Base-by-base conservation (phyloP, 257 asterid species). In the Nicotiana paniculata region DNA sequence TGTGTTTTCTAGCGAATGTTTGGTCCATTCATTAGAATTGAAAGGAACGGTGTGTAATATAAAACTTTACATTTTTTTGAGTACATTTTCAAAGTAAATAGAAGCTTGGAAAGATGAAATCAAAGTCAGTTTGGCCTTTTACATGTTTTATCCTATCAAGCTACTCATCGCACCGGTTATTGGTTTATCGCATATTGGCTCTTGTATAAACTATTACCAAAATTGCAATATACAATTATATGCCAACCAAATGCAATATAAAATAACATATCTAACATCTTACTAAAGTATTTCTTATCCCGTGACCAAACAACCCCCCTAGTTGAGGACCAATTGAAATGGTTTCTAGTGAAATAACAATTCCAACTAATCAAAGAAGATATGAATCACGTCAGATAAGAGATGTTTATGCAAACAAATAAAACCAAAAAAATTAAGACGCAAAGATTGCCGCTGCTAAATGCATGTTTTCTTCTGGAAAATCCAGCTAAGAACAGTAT, bases 401-500 rank as follows among this genome's bases (percentile, higher is more conserved):
- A 69, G 55, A 67, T 67, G 76, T 17, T 7, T 21, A 21, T 70
- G 78, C 55, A 70, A 70, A 5, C 3, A 70, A n/a, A 70, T 21
- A 48, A 48, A 26, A 74, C 43, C 26, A 48, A 74, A 48, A 74
- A 53, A 13, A 21, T 58, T 58, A 26, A 12, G 4, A 6, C 13
- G 62, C 43, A 48, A 48, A 74, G 13, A 74, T 48, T 48, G 80
- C 9, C 64, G 28, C 26, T 26, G 48, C 80, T 55, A 75, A 51
- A 75, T 51, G 80, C 48, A 51, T 51, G 80, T 51, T 75, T 26
- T 51, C 46, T 75, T 75, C 16, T 28, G 80, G 37, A 17, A 75
- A 75, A 75, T 51, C 80, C 80, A 75, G 80, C 63, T 51, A 51
- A 75, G 46, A 75, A 28, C 46, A 28, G 51, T 28, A 75, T 51